These are phyloP conservation scores for Ceraceosorus guamensis DNA, from an alignment of 1,284 basidiomycete species.

Conservation along the genomic window DNA sequence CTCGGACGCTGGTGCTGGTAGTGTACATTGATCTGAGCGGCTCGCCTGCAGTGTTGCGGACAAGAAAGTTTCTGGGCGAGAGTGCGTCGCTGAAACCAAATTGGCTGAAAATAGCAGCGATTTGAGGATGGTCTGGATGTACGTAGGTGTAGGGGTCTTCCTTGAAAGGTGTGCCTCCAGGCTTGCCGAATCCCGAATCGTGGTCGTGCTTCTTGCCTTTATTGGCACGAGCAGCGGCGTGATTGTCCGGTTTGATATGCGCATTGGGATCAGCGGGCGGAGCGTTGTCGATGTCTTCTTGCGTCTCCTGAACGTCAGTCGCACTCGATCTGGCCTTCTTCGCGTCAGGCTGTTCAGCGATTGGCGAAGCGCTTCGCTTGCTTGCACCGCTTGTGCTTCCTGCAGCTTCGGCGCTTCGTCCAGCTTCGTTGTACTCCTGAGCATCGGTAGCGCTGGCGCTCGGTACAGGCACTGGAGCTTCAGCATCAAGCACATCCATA, in stretches of 20 bases:
- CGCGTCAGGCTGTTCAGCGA: neutral
- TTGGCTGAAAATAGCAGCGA: conserved; percentile 57
- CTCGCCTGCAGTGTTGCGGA: conserved; percentile 76
- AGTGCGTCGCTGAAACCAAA: conserved; percentile 69
- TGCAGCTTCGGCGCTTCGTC: neutral
- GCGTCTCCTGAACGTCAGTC: conserved; percentile 15
- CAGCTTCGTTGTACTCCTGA: conserved; percentile 15
- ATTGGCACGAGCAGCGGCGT: conserved; percentile 27
- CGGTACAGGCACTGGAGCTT: too few relatives aligned
- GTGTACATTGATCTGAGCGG: conserved; percentile 77
- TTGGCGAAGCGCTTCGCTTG: neutral
- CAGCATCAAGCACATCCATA: conserved; percentile 19
- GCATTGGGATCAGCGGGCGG: neutral
- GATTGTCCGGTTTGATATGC: conserved; percentile 33
- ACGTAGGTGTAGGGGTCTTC: conserved; percentile 44
- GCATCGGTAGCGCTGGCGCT: conserved; percentile 13
- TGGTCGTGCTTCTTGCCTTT: conserved; percentile 12
- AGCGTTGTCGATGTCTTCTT: conserved; percentile 10
- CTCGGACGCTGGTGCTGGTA: conserved; percentile 69
- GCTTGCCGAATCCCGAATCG: conserved; percentile 23
- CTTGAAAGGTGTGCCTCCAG: conserved; percentile 41
- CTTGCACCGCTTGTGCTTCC: neutral
- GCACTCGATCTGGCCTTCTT: neutral
- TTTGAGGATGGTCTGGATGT: conserved; percentile 25
- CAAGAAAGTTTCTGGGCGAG: conserved; percentile 69